Percentiles rank a stretch among this genome's conserved stretches.
phyloP scores from a whole-genome alignment of 2,329 filamentous ascomycete genomes.

The Beauveria scarabaeidicola region DNA sequence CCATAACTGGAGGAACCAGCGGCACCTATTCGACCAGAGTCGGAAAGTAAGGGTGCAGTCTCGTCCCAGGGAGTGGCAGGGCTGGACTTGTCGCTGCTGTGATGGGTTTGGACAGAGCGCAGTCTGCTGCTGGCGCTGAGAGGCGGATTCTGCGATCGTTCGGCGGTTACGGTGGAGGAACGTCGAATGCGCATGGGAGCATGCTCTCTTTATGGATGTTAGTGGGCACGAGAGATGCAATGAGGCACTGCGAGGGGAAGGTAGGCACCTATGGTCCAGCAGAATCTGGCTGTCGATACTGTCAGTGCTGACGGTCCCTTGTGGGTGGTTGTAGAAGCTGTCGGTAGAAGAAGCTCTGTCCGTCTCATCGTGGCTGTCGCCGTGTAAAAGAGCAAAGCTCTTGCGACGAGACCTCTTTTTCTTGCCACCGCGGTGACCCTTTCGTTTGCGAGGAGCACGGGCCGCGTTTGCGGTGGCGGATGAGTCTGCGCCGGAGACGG shows the following conservation, averaged over 20 bases:
- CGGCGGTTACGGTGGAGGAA: constrained; percentile 37
- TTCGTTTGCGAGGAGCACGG: constrained; percentile 47
- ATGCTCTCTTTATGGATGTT: constrained; percentile 41
- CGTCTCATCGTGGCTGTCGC: constrained; percentile 39
- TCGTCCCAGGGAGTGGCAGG: constrained; percentile 39
- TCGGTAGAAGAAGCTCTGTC: constrained; percentile 25
- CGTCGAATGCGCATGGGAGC: constrained; percentile 56
- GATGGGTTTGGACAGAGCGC: constrained; percentile 27
- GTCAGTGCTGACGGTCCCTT: constrained; percentile 63
- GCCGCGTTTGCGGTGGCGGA: constrained; percentile 12
- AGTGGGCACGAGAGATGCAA: not conserved
- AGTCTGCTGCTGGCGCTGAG: constrained; percentile 25
- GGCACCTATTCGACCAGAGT: constrained; percentile 18
- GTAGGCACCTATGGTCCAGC: constrained; percentile 68
- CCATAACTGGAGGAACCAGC: constrained; percentile 31
- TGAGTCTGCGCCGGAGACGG: constrained; percentile 9
- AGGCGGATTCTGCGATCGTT: constrained; percentile 28
- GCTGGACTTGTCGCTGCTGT: constrained; percentile 39
- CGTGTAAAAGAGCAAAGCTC: constrained; percentile 64
- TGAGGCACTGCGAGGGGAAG: not conserved
- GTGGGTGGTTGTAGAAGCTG: constrained; percentile 41
- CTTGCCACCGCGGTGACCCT: constrained; percentile 67
- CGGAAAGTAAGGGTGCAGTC: constrained; percentile 45
- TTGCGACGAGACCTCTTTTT: constrained; percentile 69
- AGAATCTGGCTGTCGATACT: constrained; percentile 85